Base-by-base conservation (phyloP, 140 eudicot species). In the Bidens hawaiensis region DNA sequence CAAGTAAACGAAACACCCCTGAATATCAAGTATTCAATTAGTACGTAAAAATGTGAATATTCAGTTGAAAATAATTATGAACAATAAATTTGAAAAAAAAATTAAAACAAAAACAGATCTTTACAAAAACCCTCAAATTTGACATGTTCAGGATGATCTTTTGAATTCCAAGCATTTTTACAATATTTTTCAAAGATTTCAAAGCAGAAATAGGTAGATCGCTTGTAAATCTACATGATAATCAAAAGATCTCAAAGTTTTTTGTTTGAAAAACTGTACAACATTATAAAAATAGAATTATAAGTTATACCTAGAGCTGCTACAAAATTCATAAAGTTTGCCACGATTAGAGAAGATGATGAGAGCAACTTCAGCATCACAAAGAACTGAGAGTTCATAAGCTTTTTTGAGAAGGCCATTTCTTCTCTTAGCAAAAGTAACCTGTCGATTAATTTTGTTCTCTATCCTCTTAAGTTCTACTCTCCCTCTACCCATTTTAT, bases 321-420 rank as follows among this genome's bases (percentile, higher is more conserved):
- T 84, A 81, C 82, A 74, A 76, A 77, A 84, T 72, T 84, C 93
- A 72, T 70, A 84, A 70, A 84, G 93, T 65, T 84, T 84, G 41
- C 91, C 91, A 19, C 78, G 74, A 48, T 67, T 84, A 2, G 91
- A 84, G 81, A 84, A 80, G 84, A 84, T 77, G 80, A 84, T 80
- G 62, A 84, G 91, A 42, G 91, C 91, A 64, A 84, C 91, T 36
- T 84, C 90, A 71, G 86, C 90, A 76, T 83, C 90, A 63, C 90
- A 83, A 21, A 83, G 81, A 51, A 83, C 81, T 18, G 91, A 84
- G 59, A 80, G 83, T 54, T 84, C 91, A 68, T 80, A 80, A 17
- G 91, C 91, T 73, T 84, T 84, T 82, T 84, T 84, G 60, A 84
- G 86, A 38, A 84, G 79, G 8, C 91, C 90, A 80, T 79, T 79